phyloP scores from a whole-genome alignment of 108 stramenopile species.

The Discostella stelligeroides region DNA sequence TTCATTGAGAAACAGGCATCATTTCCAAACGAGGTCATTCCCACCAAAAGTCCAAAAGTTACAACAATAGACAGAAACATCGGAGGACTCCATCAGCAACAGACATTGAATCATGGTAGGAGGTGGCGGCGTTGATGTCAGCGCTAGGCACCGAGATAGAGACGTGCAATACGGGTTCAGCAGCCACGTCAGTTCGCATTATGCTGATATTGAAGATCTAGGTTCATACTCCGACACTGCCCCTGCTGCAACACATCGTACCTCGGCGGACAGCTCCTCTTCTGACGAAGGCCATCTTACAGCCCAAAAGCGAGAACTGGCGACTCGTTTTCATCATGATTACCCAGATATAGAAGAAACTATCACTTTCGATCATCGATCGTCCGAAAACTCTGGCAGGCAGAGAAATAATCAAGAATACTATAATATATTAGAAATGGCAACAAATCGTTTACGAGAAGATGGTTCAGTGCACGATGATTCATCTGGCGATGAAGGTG shows the following conservation, averaged over 20 bases:
- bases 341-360: not conserved
- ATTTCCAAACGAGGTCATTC: not conserved
- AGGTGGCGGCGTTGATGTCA: not conserved
- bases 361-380: constrained; percentile 8
- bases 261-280: not conserved
- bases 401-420: constrained; percentile 34
- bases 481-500: constrained; percentile 16
- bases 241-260: not conserved
- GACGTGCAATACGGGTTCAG: not conserved
- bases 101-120: not conserved
- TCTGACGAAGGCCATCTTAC: not conserved
- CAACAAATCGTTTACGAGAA: constrained; percentile 25
- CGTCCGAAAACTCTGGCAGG: not conserved
- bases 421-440: constrained; percentile 44
- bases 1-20: no score
- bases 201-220: not conserved
- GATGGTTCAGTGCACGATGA: constrained; percentile 1
- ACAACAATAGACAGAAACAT: not conserved
- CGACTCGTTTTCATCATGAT: not conserved
- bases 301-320: not conserved
- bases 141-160: not conserved
- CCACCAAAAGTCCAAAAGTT: not conserved
- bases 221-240: constrained; percentile 10
- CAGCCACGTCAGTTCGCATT: not conserved
- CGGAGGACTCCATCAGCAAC: not conserved